Percentiles rank a stretch among this genome's conserved stretches.
phyloP scores from a whole-genome alignment of 192 early-diverging fungal genomes.

The Dimargaris cristalligena region DNA sequence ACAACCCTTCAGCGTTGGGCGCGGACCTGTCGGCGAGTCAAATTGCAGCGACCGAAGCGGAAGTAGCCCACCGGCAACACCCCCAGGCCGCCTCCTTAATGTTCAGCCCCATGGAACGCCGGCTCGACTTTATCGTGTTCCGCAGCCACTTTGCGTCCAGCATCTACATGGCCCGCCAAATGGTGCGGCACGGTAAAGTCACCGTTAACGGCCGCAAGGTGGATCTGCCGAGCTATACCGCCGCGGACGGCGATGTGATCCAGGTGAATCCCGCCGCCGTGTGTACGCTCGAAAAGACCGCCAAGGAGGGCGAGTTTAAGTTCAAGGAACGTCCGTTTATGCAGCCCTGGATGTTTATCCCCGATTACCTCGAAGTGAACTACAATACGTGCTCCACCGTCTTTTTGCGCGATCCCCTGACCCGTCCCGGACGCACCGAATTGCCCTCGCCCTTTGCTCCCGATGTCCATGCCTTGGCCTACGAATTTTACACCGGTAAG shows the following conservation, averaged over 20 bases:
- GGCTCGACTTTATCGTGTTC: constrained; percentile 88
- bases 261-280: constrained; percentile 62
- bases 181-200: constrained; percentile 75
- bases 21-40: background rate
- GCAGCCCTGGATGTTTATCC: constrained; percentile 90
- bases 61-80: constrained; percentile 20
- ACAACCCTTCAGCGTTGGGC: constrained; percentile 6
- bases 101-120: constrained; percentile 76
- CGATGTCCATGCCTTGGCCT: constrained; percentile 74
- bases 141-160: constrained; percentile 77
- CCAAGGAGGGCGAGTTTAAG: constrained; percentile 24
- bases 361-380: constrained; percentile 93
- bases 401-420: constrained; percentile 76
- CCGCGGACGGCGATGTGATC: constrained; percentile 77
- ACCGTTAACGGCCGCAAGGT: constrained; percentile 81
- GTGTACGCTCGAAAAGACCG: constrained; percentile 35
- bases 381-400: constrained; percentile 83
- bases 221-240: constrained; percentile 52
- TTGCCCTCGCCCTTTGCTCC: constrained; percentile 89
- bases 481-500: constrained; percentile 72
- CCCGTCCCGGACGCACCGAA: constrained; percentile 68
- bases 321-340: constrained; percentile 57
- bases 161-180: constrained; percentile 67
- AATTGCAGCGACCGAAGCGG: background rate
- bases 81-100: constrained; percentile 57